Percentiles rank a stretch among this genome's conserved stretches.
Conservation (phyloP, 2,329 filamentous ascomycete genomes). For the Chaetomiaceae sp. region DNA sequence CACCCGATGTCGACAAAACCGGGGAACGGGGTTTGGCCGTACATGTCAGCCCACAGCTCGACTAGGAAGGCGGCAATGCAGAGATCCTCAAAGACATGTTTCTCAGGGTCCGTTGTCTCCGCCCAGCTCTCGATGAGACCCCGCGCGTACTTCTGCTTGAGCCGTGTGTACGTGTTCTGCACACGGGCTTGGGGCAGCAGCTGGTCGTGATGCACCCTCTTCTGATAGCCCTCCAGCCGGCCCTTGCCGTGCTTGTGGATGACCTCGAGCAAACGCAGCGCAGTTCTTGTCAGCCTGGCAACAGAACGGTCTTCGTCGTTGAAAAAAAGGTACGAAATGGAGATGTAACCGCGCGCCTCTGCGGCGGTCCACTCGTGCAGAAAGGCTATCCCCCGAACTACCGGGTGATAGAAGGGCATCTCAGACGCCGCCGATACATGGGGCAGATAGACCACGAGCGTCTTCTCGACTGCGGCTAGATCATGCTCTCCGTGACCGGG, state of each 20-base stretch:
- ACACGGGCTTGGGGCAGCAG: constrained; percentile 71
- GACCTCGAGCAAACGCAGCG: constrained; percentile 61
- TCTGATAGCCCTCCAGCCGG: constrained; percentile 62
- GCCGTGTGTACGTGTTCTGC: constrained; percentile 74
- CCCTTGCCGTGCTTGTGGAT: constrained; percentile 72
- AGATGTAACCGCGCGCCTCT: constrained; percentile 46
- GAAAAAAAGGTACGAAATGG: constrained; percentile 59
- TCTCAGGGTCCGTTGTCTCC: constrained; percentile 79
- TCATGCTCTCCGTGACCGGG: constrained; percentile 26
- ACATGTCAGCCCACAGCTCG: constrained; percentile 86
- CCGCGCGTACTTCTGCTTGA: constrained; percentile 77
- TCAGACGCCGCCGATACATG: constrained; percentile 59
- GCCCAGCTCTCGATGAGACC: constrained; percentile 71
- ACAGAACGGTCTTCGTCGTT: constrained; percentile 28
- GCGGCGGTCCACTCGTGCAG: constrained; percentile 59
- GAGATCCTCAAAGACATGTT: constrained; percentile 94
- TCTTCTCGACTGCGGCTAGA: constrained; percentile 27
- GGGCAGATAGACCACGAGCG: constrained; percentile 72
- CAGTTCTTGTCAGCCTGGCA: constrained; percentile 60
- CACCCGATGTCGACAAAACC: constrained; percentile 96
- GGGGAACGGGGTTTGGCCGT: constrained; percentile 58
- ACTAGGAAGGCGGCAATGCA: constrained; percentile 88
- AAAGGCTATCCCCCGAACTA: constrained; percentile 69
- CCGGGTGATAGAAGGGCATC: constrained; percentile 85
- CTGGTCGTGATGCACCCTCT: constrained; percentile 78